A percentile compares a stretch with the other conserved stretches of the same genome.
These are phyloP conservation scores for Cubamyces sp. DNA, from an alignment of 768 basidiomycete species.

Conservation along the genomic window DNA sequence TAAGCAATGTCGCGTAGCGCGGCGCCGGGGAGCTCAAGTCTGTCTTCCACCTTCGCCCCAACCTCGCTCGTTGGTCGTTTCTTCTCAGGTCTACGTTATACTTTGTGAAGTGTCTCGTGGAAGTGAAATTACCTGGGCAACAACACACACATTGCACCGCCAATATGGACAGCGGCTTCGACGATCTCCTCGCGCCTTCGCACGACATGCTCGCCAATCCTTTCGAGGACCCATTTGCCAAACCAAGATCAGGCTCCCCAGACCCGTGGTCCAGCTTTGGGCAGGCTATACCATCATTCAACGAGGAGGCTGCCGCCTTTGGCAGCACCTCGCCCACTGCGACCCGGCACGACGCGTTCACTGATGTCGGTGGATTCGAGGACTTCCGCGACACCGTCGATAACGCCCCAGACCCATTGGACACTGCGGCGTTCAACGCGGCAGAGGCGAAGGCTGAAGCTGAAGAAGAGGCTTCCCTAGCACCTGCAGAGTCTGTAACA, in stretches of 20 bases:
- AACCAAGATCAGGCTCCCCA: slow-evolving; percentile 62
- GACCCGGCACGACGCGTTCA: slow-evolving; percentile 26
- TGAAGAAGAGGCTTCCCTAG: background rate
- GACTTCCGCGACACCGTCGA: slow-evolving; percentile 7
- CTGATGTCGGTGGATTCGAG: slow-evolving; percentile 22
- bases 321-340: slow-evolving; percentile 28
- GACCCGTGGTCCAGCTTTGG: slow-evolving; percentile 78
- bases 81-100: too few species aligned
- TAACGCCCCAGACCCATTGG: slow-evolving; percentile 44
- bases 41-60: too few species aligned
- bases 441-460: slow-evolving; percentile 33
- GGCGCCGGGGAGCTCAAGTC: too few species aligned
- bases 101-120: background rate
- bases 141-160: background rate
- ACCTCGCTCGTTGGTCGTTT: too few species aligned
- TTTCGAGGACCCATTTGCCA: slow-evolving; percentile 73
- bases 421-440: slow-evolving; percentile 41
- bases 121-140: background rate
- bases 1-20: too few species aligned
- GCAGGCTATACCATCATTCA: slow-evolving; percentile 30
- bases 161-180: slow-evolving; percentile 69
- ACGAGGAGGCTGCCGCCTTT: slow-evolving; percentile 27
- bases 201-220: slow-evolving; percentile 72
- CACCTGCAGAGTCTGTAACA: slow-evolving; percentile 10
- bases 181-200: slow-evolving; percentile 67